A percentile compares a stretch with the other conserved stretches of the same genome.
phyloP scores from a whole-genome alignment of 2,329 filamentous ascomycete genomes.

The Dothistroma septosporum region DNA sequence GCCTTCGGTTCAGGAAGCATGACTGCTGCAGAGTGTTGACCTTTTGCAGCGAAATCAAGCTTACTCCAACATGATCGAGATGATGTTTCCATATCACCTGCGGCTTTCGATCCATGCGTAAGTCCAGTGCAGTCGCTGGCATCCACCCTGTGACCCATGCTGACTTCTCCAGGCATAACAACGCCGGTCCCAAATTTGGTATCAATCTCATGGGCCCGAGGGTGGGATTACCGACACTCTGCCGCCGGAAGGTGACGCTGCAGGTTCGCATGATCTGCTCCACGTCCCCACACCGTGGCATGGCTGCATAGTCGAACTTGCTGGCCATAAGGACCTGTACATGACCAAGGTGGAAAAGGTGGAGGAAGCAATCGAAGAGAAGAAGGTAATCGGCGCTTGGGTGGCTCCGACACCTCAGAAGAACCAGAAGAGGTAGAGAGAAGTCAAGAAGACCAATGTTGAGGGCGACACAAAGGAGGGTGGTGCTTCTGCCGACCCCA shows the following conservation, averaged over 20 bases:
- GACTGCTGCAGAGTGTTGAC: no score
- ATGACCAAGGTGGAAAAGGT: slow-evolving; percentile 5
- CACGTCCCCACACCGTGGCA: slow-evolving; percentile 9
- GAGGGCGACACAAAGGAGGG: background rate
- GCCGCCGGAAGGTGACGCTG: background rate
- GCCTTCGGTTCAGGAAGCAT: no score
- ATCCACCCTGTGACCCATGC: background rate
- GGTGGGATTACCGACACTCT: slow-evolving; percentile 5
- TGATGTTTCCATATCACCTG: slow-evolving; percentile 3
- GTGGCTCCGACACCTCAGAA: background rate
- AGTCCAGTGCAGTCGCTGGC: no score
- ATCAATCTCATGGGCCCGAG: slow-evolving; percentile 3
- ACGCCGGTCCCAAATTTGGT: slow-evolving; percentile 7
- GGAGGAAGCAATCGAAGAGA: background rate
- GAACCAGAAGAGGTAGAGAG: background rate
- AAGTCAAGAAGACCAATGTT: background rate
- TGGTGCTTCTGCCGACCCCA: background rate
- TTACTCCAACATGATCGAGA: slow-evolving; percentile 8
- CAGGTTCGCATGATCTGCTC: slow-evolving; percentile 2
- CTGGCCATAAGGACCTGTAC: slow-evolving; percentile 4
- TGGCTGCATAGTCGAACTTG: slow-evolving; percentile 9
- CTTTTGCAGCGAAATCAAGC: slow-evolving; percentile 6
- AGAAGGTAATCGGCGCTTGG: slow-evolving; percentile 3
- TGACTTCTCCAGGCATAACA: slow-evolving; percentile 1
- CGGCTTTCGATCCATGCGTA: slow-evolving; percentile 10